Percentiles rank a stretch among this genome's conserved stretches.
Conservation (phyloP, 2,329 filamentous ascomycete genomes). For the Pseudogymnoascus sp. region DNA sequence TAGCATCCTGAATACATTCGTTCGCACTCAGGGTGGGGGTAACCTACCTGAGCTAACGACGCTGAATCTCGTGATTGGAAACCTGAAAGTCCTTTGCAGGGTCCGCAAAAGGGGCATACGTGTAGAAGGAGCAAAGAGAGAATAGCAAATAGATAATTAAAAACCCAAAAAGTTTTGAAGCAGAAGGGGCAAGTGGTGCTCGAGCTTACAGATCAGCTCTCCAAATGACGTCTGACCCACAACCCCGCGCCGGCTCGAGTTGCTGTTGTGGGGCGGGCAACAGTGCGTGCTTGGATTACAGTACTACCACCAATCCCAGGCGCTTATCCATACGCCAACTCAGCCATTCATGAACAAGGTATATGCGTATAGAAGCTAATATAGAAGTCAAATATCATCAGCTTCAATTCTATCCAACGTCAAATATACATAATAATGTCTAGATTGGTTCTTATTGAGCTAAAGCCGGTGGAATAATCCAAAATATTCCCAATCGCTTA, state of each 20-base stretch:
- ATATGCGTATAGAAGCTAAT: neutral
- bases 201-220: neutral
- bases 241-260: neutral
- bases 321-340: neutral
- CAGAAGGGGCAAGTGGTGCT: neutral
- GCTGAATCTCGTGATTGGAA: neutral
- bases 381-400: neutral
- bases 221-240: constrained; percentile 3
- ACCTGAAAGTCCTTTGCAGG: constrained; percentile 18
- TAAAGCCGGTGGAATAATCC: neutral
- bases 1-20: neutral
- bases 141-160: neutral
- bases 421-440: neutral
- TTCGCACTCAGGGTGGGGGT: neutral
- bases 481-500: neutral
- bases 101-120: constrained; percentile 21
- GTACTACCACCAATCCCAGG: neutral
- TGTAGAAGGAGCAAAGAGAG: neutral
- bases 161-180: constrained; percentile 9
- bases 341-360: neutral
- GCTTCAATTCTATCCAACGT: neutral
- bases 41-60: constrained; percentile 5
- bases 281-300: neutral
- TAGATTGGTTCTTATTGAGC: neutral
- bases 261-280: constrained; percentile 1